Evolutionary conservation across 768 basidiomycete genomes (phyloP).

Genomic region (Tremella fuciformis): DNA sequence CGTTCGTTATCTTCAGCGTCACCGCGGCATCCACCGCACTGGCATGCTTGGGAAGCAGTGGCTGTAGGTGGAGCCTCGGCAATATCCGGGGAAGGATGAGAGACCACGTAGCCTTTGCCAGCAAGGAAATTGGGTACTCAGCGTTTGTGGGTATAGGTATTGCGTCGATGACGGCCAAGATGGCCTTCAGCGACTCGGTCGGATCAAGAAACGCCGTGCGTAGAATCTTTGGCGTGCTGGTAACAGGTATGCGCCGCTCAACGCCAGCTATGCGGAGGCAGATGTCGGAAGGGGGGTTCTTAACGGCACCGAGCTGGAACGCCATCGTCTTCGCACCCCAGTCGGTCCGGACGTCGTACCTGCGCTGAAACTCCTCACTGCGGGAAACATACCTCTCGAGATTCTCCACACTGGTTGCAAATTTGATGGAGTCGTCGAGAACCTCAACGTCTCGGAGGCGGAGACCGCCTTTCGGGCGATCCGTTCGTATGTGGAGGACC

Average conservation of each 20-base stretch:
- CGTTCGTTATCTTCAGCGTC: conserved; percentile 7
- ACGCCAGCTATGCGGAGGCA: not conserved
- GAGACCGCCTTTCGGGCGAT: not conserved
- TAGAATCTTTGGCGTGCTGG: conserved; percentile 10
- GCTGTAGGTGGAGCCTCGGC: conserved; percentile 11
- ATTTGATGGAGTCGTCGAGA: conserved; percentile 24
- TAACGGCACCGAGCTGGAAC: conserved; percentile 8
- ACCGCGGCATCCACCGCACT: conserved; percentile 8
- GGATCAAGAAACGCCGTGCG: not conserved
- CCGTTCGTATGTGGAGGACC: not conserved
- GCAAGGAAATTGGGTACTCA: conserved; percentile 6
- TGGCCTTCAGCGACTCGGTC: not conserved
- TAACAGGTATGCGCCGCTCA: not conserved
- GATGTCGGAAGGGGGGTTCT: not conserved
- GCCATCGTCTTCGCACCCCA: conserved; percentile 16
- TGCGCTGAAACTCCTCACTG: conserved; percentile 16
- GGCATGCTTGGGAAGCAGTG: conserved; percentile 3
- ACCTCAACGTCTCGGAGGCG: conserved; percentile 12
- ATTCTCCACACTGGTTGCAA: conserved; percentile 2
- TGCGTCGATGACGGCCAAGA: conserved; percentile 9
- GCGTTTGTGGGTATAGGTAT: conserved; percentile 10
- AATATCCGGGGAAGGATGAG: conserved; percentile 12
- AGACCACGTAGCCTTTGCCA: conserved; percentile 5
- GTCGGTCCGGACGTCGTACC: conserved; percentile 12
- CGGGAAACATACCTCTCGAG: not conserved